Evolutionary conservation across 495 filamentous ascomycete genomes (phyloP).

Genomic region (Penicillium coffeae): DNA sequence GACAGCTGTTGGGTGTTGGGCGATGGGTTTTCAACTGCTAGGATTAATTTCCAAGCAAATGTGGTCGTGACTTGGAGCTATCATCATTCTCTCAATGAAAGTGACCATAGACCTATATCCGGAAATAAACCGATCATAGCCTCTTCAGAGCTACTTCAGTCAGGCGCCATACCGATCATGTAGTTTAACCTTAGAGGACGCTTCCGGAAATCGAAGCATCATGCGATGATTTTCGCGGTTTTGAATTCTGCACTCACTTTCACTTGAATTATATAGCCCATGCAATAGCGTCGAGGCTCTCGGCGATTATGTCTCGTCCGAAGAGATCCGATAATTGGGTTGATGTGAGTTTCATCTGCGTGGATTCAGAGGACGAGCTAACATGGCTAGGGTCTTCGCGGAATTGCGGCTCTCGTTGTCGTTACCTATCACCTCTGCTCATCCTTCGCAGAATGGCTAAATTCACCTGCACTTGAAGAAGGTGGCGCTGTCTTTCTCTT

Average conservation of each 20-base stretch:
- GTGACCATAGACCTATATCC: not conserved
- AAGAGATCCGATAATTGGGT: conserved; percentile 13
- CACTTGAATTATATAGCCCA: not conserved
- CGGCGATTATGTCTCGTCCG: not conserved
- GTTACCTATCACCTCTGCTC: conserved; percentile 16
- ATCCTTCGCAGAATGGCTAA: conserved; percentile 14
- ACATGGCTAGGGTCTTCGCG: conserved; percentile 9
- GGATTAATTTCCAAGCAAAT: too few relatives aligned
- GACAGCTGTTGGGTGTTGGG: too few relatives aligned
- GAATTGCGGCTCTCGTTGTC: conserved; percentile 7
- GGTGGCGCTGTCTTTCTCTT: conserved; percentile 4
- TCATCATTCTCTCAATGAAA: too few relatives aligned
- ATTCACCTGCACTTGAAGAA: conserved; percentile 10
- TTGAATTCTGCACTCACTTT: not conserved
- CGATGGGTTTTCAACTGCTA: too few relatives aligned
- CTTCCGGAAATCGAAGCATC: not conserved
- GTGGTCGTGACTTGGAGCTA: too few relatives aligned
- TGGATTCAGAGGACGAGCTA: not conserved
- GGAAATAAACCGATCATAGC: not conserved
- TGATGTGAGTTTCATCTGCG: conserved; percentile 4
- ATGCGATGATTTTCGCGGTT: not conserved
- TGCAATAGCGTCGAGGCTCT: not conserved
- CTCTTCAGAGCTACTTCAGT: too few relatives aligned
- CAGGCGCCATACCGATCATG: not conserved
- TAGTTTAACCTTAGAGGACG: not conserved